These are phyloP conservation scores for Candida fluviatilis DNA, from an alignment of 805 yeast species.

Conservation along the genomic window DNA sequence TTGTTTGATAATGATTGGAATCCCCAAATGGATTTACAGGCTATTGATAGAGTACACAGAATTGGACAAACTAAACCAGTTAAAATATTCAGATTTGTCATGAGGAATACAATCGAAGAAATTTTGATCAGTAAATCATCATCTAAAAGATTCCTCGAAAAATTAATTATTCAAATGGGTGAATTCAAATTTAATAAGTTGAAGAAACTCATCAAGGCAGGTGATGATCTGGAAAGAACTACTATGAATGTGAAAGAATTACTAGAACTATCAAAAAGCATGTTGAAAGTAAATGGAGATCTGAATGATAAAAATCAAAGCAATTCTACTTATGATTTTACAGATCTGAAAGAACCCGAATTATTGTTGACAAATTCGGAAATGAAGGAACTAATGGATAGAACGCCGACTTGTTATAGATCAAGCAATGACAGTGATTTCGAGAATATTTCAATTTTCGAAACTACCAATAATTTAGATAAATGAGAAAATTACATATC, in stretches of 20 bases:
- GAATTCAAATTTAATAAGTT: constrained; percentile 29
- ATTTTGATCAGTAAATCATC: constrained; percentile 74
- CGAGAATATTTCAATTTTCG: constrained; percentile 30
- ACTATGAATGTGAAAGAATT: constrained; percentile 15
- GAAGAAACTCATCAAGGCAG: constrained; percentile 15
- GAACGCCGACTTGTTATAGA: constrained; percentile 26
- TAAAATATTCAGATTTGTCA: constrained; percentile 70
- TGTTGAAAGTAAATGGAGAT: constrained; percentile 6
- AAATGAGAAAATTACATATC: constrained; percentile 8
- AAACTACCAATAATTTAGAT: constrained; percentile 34
- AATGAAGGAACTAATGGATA: constrained; percentile 38
- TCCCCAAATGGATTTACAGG: constrained; percentile 94
- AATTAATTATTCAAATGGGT: constrained; percentile 51
- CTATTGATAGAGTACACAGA: constrained; percentile 92
- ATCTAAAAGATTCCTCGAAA: constrained; percentile 74
- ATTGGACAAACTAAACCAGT: constrained; percentile 89
- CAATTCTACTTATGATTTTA: not conserved
- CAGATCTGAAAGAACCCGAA: not conserved
- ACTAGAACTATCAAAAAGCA: constrained; percentile 17
- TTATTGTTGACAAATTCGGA: constrained; percentile 28
- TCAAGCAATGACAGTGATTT: constrained; percentile 17
- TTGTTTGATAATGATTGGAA: constrained; percentile 95
- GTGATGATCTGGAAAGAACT: constrained; percentile 10
- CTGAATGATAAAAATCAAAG: constrained; percentile 3
- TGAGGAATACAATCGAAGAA: constrained; percentile 80